Evolutionary conservation across 495 filamentous ascomycete genomes (phyloP).

Genomic region (Aspergillus cavernicola): DNA sequence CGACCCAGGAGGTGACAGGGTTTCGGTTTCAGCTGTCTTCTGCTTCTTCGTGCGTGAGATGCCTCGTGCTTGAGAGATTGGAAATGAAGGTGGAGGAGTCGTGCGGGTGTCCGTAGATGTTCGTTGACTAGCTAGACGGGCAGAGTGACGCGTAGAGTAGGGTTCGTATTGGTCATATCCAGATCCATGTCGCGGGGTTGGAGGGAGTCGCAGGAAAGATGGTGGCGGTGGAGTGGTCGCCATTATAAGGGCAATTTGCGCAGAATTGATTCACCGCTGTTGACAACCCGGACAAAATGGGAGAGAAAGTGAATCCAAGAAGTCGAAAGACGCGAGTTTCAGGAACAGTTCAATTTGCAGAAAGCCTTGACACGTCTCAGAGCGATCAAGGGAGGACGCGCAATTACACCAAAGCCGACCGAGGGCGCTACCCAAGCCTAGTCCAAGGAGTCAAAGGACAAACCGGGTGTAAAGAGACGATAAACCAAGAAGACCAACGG

Average conservation of each 20-base stretch:
- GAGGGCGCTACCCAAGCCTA: constrained; percentile 4
- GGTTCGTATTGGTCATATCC: constrained; percentile 68
- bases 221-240: constrained; percentile 65
- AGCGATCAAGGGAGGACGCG: constrained; percentile 17
- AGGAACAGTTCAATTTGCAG: not conserved
- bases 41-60: constrained; percentile 23
- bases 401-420: constrained; percentile 16
- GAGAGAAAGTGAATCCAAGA: not conserved
- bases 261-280: constrained; percentile 1
- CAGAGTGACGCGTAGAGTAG: constrained; percentile 51
- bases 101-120: constrained; percentile 27
- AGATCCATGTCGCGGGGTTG: constrained; percentile 67
- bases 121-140: constrained; percentile 45
- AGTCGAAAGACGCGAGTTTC: not conserved
- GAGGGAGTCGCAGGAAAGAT: constrained; percentile 59
- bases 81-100: constrained; percentile 37
- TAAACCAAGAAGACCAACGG: constrained; percentile 2
- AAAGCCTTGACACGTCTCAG: constrained; percentile 9
- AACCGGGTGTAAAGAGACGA: constrained; percentile 5
- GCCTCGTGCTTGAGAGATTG: constrained; percentile 16
- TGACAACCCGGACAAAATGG: not conserved
- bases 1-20: constrained; percentile 38
- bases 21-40: constrained; percentile 13
- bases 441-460: constrained; percentile 1
- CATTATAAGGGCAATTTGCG: constrained; percentile 34